These are phyloP conservation scores for Suillus clintonianus DNA, from an alignment of 768 basidiomycete genomes.

Conservation along the genomic window DNA sequence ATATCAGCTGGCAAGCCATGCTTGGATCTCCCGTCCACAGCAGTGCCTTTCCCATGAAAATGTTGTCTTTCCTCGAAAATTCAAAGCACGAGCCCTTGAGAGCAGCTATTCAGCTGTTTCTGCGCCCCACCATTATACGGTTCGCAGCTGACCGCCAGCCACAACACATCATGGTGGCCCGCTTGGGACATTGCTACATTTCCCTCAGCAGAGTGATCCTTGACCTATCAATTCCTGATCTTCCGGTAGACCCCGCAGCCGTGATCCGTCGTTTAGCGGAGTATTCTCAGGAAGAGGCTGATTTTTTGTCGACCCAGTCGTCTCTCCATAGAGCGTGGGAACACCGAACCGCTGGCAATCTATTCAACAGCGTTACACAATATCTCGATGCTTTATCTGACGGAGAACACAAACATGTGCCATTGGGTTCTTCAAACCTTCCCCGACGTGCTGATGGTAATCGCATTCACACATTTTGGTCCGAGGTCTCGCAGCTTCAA, in stretches of 20 bases:
- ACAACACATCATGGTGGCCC: constrained; percentile 26
- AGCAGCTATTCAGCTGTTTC: constrained; percentile 32
- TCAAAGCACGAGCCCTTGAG: constrained; percentile 37
- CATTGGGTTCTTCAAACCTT: constrained; percentile 23
- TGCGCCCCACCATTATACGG: constrained; percentile 20
- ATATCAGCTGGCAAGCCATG: constrained; percentile 16
- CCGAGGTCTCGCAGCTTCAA: constrained; percentile 76
- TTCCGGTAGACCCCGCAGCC: constrained; percentile 85
- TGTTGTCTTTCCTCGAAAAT: constrained; percentile 34
- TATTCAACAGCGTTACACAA: constrained; percentile 46
- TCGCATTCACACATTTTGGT: constrained; percentile 68
- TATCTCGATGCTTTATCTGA: constrained; percentile 44
- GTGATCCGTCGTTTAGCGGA: constrained; percentile 49
- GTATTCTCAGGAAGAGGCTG: constrained; percentile 46
- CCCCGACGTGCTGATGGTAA: constrained; percentile 43
- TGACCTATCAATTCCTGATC: constrained; percentile 76
- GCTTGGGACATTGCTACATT: constrained; percentile 57
- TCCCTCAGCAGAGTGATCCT: constrained; percentile 60
- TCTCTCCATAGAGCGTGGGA: constrained; percentile 59
- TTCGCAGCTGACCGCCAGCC: constrained; percentile 14
- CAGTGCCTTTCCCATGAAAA: constrained; percentile 19
- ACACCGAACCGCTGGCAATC: constrained; percentile 54
- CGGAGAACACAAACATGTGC: constrained; percentile 29
- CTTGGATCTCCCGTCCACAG: constrained; percentile 7
- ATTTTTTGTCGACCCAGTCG: constrained; percentile 48